Conservation (phyloP, 148 eudicot genomes). For the Chenopodium suecicum region DNA sequence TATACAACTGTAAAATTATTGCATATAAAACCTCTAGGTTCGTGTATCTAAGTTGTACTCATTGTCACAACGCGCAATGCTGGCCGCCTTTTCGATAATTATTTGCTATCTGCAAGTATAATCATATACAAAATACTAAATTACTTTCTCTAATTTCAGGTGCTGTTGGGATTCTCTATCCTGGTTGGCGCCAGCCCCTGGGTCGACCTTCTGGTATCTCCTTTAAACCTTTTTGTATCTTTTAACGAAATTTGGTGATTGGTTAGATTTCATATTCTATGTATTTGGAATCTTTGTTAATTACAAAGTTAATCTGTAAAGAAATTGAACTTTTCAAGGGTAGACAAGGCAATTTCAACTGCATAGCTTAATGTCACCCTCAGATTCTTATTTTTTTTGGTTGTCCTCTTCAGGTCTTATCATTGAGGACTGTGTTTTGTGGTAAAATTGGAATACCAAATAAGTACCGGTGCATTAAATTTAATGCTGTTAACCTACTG, state of each 20-base stretch:
- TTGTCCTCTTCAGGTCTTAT: too few relatives aligned
- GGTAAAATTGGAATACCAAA: too few relatives aligned
- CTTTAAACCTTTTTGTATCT: neutral
- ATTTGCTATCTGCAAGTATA: neutral
- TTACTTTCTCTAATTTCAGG: constrained; percentile 43
- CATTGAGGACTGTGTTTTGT: too few relatives aligned
- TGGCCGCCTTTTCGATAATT: neutral
- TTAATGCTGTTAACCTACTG: neutral
- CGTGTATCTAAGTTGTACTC: neutral
- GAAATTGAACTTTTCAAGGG: constrained; percentile 1
- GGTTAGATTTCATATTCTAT: neutral
- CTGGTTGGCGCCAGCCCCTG: constrained; percentile 99
- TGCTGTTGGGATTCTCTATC: constrained; percentile 87
- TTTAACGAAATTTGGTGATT: neutral
- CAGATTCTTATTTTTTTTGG: too few relatives aligned
- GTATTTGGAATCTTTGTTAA: neutral
- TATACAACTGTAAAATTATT: neutral
- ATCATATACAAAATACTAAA: neutral
- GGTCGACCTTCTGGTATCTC: constrained; percentile 88
- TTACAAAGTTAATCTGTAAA: neutral
- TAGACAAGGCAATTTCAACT: neutral
- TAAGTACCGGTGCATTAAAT: too few relatives aligned
- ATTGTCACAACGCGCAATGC: neutral
- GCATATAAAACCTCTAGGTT: neutral
- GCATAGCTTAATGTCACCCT: too few relatives aligned